phyloP scores from a whole-genome alignment of 1,284 basidiomycete genomes.

The Apiotrichum brassicae region DNA sequence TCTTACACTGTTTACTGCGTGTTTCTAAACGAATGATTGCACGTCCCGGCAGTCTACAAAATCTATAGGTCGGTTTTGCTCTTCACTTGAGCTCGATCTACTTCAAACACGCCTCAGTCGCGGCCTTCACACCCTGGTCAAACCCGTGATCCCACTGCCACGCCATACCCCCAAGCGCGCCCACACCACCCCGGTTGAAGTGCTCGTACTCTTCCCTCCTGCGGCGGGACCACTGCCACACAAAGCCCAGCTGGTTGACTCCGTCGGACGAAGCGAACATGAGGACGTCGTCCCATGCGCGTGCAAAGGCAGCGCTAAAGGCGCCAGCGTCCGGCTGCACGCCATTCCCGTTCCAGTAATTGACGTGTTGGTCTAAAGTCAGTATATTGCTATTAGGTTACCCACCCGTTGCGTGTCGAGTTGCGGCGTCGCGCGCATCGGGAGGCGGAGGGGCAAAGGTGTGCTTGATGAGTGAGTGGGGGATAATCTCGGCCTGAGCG shows the following conservation, averaged over 20 bases:
- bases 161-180: constrained; percentile 43
- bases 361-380: constrained; percentile 51
- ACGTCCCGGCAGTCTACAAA: too few relatives aligned
- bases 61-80: too few relatives aligned
- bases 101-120: too few relatives aligned
- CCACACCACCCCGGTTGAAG: neutral
- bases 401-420: constrained; percentile 50
- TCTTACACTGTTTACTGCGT: too few relatives aligned
- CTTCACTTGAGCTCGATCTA: too few relatives aligned
- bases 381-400: neutral
- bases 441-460: constrained; percentile 24
- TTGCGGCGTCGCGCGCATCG: constrained; percentile 44
- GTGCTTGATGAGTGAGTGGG: constrained; percentile 48
- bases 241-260: constrained; percentile 58
- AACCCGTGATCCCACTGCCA: constrained; percentile 66
- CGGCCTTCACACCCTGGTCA: constrained; percentile 49
- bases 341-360: constrained; percentile 56
- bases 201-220: constrained; percentile 51
- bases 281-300: constrained; percentile 67
- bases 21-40: too few relatives aligned
- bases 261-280: constrained; percentile 49
- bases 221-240: constrained; percentile 55
- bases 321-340: constrained; percentile 58
- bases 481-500: constrained; percentile 59
- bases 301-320: constrained; percentile 59